Evolutionary conservation across 768 basidiomycete genomes (phyloP).

Genomic region (Kondoa subrosea): DNA sequence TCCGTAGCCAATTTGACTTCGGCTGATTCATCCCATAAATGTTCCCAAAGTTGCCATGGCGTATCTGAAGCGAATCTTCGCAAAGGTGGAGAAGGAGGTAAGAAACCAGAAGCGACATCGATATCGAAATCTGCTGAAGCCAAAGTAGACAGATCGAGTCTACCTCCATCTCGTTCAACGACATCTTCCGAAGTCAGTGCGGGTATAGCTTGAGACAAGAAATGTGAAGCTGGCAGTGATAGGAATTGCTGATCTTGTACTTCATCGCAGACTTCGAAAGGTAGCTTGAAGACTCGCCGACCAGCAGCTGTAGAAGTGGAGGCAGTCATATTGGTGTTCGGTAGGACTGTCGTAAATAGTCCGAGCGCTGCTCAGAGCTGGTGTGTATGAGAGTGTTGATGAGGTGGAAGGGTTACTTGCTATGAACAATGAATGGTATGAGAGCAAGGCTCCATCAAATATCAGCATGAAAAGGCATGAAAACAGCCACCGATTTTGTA

Average conservation of each 20-base stretch:
- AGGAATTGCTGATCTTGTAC: not conserved
- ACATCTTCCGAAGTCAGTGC: not conserved
- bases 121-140: constrained; percentile 83
- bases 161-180: not conserved
- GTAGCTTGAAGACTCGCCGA: not conserved
- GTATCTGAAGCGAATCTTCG: constrained; percentile 42
- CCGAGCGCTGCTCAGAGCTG: no score
- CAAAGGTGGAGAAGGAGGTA: constrained; percentile 57
- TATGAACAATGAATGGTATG: no score
- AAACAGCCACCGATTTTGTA: no score
- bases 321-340: not conserved
- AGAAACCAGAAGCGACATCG: constrained; percentile 74
- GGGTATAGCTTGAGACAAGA: not conserved
- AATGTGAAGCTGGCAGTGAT: not conserved
- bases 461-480: no score
- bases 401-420: no score
- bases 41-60: constrained; percentile 60
- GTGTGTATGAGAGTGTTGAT: no score
- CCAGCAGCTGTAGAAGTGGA: constrained; percentile 12
- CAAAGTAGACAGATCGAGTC: constrained; percentile 45
- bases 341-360: no score
- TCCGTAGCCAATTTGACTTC: constrained; percentile 15
- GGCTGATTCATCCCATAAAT: constrained; percentile 39
- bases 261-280: not conserved
- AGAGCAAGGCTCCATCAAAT: no score